Evolutionary conservation across 352 stramenopile genomes (phyloP).

Genomic region (Pythium chondricola): DNA sequence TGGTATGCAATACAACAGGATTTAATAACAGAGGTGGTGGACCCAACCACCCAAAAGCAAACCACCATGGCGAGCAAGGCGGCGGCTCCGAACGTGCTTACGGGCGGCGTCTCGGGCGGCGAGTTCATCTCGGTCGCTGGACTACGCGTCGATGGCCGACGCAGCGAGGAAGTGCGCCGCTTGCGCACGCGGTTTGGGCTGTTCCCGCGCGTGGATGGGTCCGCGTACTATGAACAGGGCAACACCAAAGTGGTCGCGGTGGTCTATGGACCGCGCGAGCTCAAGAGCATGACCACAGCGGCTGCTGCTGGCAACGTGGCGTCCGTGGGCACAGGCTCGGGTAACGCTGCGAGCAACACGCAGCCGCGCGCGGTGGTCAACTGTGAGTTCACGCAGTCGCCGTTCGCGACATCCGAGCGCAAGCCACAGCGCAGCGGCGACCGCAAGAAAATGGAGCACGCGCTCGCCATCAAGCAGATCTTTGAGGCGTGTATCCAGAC

Average conservation of each 20-base stretch:
- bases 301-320: slow-evolving; percentile 28
- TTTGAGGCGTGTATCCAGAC: slow-evolving; percentile 90
- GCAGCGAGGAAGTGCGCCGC: slow-evolving; percentile 78
- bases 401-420: slow-evolving; percentile 84
- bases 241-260: slow-evolving; percentile 88
- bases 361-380: slow-evolving; percentile 65
- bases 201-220: slow-evolving; percentile 84
- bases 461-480: slow-evolving; percentile 88
- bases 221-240: slow-evolving; percentile 82
- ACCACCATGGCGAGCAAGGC: slow-evolving; percentile 50
- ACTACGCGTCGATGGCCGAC: slow-evolving; percentile 78
- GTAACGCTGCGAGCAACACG: slow-evolving; percentile 59
- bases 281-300: slow-evolving; percentile 34
- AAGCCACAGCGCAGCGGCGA: slow-evolving; percentile 76
- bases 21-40: not conserved
- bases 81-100: slow-evolving; percentile 47
- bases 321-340: slow-evolving; percentile 48
- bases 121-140: slow-evolving; percentile 83
- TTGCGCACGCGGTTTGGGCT: slow-evolving; percentile 79
- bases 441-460: slow-evolving; percentile 84
- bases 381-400: slow-evolving; percentile 86
- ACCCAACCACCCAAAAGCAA: not conserved
- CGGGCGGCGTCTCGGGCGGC: slow-evolving; percentile 39
- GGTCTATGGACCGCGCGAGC: slow-evolving; percentile 83
- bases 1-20: too few species aligned